Evolutionary conservation across 192 early-diverging fungal genomes (phyloP), one percentile per base, ranked within the genome.

Genomic region (Coemansia sp.): DNA sequence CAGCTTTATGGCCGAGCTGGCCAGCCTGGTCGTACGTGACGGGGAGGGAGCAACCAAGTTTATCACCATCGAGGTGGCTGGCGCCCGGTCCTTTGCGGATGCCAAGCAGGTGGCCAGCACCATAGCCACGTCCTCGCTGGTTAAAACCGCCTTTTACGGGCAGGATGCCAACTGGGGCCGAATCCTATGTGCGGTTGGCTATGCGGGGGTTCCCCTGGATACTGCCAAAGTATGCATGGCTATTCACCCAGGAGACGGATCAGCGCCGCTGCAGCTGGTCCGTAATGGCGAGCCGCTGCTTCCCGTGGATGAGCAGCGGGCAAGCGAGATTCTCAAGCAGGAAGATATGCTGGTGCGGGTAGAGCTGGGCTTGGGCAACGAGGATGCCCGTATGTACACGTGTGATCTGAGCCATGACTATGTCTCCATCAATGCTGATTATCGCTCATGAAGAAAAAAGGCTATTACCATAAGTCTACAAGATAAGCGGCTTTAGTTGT

Each of bases 151-250:
- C 14, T 78, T 98, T 31, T 98, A 88, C 61, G 95, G 96, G 1
- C 85, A 92, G 68, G 96, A 98, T 76, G 96, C 96, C 40, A 98
- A 98, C 71, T 98, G 96, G 96, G 96, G 95, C 17, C 86, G 95
- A 34, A 90, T 95, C 44, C 76, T 93, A 23, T 95, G 93, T 53
- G 93, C 93, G 0, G 89, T 93, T 11, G 93, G 93, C 6, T 95
- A 95, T 69, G 76, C 85, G 21, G 85, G 93, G 8, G 71, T 85
- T 9, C 68, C 70, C 7, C 74, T 96, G 31, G 81, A 88, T 15
- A 89, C 93, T 7, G 64, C 64, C 6, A 82, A 81, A 44, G 93
- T 95, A 16, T 86, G 82, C 17, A 81, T 98, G 40, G 71, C 84
- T 11, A 82, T 98, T 48, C 67, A 85, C 11, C 87, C 88, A 6